Percentiles rank a stretch among this genome's conserved stretches.
These are phyloP conservation scores for Lentinula aciculospora DNA, from an alignment of 768 basidiomycete species.

Conservation along the genomic window DNA sequence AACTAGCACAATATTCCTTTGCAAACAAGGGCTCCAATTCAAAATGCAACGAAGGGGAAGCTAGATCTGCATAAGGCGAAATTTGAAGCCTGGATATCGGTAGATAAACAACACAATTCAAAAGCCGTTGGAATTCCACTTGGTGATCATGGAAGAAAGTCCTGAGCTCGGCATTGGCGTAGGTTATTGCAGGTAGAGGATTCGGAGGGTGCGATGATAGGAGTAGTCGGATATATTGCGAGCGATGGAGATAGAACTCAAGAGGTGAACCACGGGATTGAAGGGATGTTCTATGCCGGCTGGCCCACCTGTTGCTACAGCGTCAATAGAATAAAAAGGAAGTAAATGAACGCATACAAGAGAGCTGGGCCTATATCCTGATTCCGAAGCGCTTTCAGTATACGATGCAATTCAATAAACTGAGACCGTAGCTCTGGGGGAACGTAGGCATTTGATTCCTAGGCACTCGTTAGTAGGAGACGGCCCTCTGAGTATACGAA, in stretches of 20 bases:
- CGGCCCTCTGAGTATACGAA: not conserved
- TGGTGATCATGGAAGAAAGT: conserved; percentile 60
- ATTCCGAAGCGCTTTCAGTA: conserved; percentile 59
- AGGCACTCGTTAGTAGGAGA: conserved; percentile 8
- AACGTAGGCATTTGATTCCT: conserved; percentile 69
- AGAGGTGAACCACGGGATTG: conserved; percentile 68
- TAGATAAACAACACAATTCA: conserved; percentile 65
- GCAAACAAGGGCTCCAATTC: conserved; percentile 82
- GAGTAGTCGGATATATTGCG: conserved; percentile 80
- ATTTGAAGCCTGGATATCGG: conserved; percentile 58
- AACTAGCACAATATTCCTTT: conserved; percentile 80
- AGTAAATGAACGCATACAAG: conserved; percentile 40
- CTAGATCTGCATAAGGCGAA: conserved; percentile 75
- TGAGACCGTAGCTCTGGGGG: conserved; percentile 42
- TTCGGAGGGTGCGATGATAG: conserved; percentile 56
- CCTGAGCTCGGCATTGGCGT: conserved; percentile 63
- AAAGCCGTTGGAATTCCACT: conserved; percentile 62
- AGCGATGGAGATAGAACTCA: conserved; percentile 87
- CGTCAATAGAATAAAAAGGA: not conserved
- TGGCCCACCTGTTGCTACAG: conserved; percentile 64
- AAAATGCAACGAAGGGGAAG: conserved; percentile 63
- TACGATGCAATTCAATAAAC: conserved; percentile 68
- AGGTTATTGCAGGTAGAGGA: conserved; percentile 57
- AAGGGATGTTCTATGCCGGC: conserved; percentile 60
- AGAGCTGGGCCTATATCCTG: conserved; percentile 74